A percentile compares a stretch with the other conserved stretches of the same genome.
Evolutionary conservation across 768 basidiomycete genomes (phyloP).

Genomic region (Tulasnella sp.): DNA sequence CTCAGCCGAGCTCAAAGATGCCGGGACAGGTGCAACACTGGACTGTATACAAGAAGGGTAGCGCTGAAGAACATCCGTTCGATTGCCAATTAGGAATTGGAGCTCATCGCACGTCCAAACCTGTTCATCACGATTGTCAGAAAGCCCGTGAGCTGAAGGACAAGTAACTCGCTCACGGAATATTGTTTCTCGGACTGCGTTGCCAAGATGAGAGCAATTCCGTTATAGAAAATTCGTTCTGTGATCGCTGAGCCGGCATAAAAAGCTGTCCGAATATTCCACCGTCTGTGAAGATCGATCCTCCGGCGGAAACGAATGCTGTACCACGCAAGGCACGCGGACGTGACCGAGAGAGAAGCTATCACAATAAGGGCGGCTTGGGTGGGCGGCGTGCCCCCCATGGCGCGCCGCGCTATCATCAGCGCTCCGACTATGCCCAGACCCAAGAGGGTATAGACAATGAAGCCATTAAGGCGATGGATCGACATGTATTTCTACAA

Average conservation of each 20-base stretch:
- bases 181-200: not conserved
- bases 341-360: not conserved
- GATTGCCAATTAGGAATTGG: not conserved
- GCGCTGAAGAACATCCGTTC: not conserved
- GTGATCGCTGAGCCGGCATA: slow-evolving; percentile 4
- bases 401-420: not conserved
- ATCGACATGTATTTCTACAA: not conserved
- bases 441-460: not conserved
- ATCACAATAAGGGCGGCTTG: not conserved
- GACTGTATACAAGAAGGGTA: not conserved
- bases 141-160: not conserved
- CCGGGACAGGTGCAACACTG: not conserved
- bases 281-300: slow-evolving; percentile 2
- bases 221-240: not conserved
- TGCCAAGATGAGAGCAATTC: not conserved
- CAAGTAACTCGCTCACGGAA: not conserved
- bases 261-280: slow-evolving; percentile 1
- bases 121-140: not conserved
- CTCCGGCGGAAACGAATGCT: not conserved
- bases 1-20: not conserved
- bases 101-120: not conserved
- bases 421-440: not conserved
- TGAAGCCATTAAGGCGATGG: not conserved
- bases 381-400: not conserved
- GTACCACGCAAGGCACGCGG: not conserved